Percentiles rank a stretch among this genome's conserved stretches.
These are phyloP conservation scores for Cetraspora pellucida DNA, from an alignment of 192 early-diverging fungal genomes.

Conservation along the genomic window DNA sequence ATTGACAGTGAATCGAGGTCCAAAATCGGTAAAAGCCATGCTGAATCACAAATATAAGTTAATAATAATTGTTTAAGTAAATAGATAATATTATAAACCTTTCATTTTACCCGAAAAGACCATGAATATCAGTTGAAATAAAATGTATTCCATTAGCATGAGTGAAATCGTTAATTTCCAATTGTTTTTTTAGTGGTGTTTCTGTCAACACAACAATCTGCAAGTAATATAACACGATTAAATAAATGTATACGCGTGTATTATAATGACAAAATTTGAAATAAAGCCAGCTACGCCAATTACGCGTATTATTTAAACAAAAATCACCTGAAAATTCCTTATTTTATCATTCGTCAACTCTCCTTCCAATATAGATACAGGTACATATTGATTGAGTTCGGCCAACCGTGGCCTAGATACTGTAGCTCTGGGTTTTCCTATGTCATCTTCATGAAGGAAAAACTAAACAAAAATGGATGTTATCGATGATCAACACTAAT, in stretches of 20 bases:
- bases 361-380: constrained; percentile 79
- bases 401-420: constrained; percentile 79
- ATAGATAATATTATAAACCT: background rate
- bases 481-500: background rate
- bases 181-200: constrained; percentile 69
- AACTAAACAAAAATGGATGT: constrained; percentile 60
- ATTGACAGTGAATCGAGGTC: constrained; percentile 77
- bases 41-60: constrained; percentile 37
- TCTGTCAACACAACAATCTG: constrained; percentile 90
- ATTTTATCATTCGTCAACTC: constrained; percentile 73
- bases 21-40: constrained; percentile 94
- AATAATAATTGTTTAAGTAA: constrained; percentile 1
- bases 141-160: constrained; percentile 77
- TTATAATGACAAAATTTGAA: background rate
- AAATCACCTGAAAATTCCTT: constrained; percentile 57
- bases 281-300: background rate
- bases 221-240: background rate
- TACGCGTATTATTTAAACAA: background rate
- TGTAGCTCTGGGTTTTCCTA: constrained; percentile 83
- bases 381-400: constrained; percentile 97
- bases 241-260: background rate
- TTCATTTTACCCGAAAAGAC: constrained; percentile 80
- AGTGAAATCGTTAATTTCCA: constrained; percentile 84
- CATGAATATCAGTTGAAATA: constrained; percentile 85
- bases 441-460: constrained; percentile 80